Base-by-base conservation (phyloP, 1,284 basidiomycete genomes). In the Cerrena zonata region DNA sequence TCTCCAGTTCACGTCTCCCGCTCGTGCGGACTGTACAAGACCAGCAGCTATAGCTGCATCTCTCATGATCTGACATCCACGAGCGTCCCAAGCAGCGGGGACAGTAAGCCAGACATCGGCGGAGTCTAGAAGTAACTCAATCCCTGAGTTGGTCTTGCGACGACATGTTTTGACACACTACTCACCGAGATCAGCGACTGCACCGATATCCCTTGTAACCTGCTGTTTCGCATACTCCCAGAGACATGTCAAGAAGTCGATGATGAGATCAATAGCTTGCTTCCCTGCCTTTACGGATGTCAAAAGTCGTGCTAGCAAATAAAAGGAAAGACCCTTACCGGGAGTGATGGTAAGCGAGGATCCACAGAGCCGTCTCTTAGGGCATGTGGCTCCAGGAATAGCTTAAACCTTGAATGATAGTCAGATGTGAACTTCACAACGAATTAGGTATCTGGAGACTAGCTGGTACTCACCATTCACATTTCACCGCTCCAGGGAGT, bases 161-260 rank as follows among this genome's bases (percentile, higher is more conserved):
- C 30, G 15, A 34, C 30, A 7, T 15, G 30, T n/a, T 30, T 4
- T 23, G n/a, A n/a, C n/a, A n/a, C n/a, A 26, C 18, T 40, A 67
- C 79, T 54, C 59, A 90, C 89, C 84, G 47, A 91, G 71, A 69
- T 91, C 88, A 12, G 86, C 86, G 2, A 91, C 84, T 21, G 79
- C 80, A 41, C 88, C 89, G 60, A 91, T 89, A 57, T 91, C 86
- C 50, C 80, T 78, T 15, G 86, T 89, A 58, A 91, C 91, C 61
- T 87, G 84, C 48, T 86, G 84, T 61, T 86, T 89, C 13, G 87
- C 87, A 60, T 91, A 86, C 59, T 86, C 83, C 88, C 89, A 91
- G 42, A 92, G 70, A 60, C 83, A 86, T 41, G 78, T 77, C 45
- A 91, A 69, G 65, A 87, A 91, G 64, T 91, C 90, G 37, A 86